phyloP scores from a whole-genome alignment of 768 basidiomycete species.

The Paxillus rubicundulus region DNA sequence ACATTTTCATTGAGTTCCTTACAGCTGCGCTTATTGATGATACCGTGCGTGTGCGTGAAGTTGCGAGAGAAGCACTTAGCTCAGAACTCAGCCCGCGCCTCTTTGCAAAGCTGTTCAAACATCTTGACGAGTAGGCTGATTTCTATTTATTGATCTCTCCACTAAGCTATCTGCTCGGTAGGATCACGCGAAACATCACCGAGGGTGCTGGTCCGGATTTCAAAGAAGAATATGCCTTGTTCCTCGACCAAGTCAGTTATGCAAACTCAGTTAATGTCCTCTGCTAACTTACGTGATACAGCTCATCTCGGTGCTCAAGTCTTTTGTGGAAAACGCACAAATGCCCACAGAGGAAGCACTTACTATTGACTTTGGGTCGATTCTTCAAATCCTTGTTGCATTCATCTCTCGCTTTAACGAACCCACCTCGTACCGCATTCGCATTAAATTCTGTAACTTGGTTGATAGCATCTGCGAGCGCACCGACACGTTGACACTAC shows the following conservation, averaged over 20 bases:
- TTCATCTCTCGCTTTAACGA: slow-evolving; percentile 65
- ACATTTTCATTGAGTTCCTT: slow-evolving; percentile 63
- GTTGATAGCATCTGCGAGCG: slow-evolving; percentile 67
- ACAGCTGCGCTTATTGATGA: slow-evolving; percentile 68
- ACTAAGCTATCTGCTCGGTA: slow-evolving; percentile 20
- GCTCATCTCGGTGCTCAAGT: slow-evolving; percentile 73
- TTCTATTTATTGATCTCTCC: neutral
- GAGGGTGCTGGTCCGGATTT: slow-evolving; percentile 44
- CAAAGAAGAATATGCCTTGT: slow-evolving; percentile 40
- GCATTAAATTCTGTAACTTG: slow-evolving; percentile 71
- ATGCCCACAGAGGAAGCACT: slow-evolving; percentile 56
- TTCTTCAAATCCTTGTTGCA: slow-evolving; percentile 55
- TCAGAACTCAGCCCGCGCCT: slow-evolving; percentile 71
- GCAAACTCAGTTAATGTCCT: neutral
- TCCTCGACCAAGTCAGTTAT: slow-evolving; percentile 68
- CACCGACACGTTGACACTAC: slow-evolving; percentile 56
- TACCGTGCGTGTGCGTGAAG: slow-evolving; percentile 67
- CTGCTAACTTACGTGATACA: slow-evolving; percentile 32
- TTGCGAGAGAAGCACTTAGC: slow-evolving; percentile 78
- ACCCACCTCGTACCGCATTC: slow-evolving; percentile 56
- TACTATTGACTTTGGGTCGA: slow-evolving; percentile 60
- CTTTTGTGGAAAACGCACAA: slow-evolving; percentile 72
- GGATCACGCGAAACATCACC: slow-evolving; percentile 52
- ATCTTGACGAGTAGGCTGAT: slow-evolving; percentile 67
- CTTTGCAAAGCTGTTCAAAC: slow-evolving; percentile 63